Percentiles rank a stretch among this genome's conserved stretches.
Conservation (phyloP, 2,329 filamentous ascomycete species). For the Talaromyces piceae region DNA sequence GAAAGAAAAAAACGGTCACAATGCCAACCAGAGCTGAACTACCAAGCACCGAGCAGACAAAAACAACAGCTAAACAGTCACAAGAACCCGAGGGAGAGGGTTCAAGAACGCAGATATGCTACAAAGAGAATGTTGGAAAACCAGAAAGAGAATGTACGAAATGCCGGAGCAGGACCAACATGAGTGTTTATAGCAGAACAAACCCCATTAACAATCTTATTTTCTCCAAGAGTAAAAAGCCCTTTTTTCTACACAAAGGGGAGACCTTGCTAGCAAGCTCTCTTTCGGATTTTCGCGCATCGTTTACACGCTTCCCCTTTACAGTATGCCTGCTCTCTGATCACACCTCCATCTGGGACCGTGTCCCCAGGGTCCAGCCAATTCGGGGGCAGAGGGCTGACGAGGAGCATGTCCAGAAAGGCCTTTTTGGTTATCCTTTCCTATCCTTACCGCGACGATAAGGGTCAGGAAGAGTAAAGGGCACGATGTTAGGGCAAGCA, state of each 20-base stretch:
- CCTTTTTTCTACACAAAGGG: conserved; percentile 21
- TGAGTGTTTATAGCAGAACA: conserved; percentile 36
- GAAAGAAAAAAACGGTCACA: conserved; percentile 22
- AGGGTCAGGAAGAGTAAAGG: conserved; percentile 29
- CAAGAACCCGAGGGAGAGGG: conserved; percentile 23
- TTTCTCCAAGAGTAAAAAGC: no score
- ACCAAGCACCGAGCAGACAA: conserved; percentile 13
- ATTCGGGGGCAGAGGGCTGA: conserved; percentile 21
- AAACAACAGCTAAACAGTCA: conserved; percentile 22
- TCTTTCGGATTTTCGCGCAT: conserved; percentile 27
- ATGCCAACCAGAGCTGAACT: conserved; percentile 33
- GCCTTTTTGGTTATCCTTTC: conserved; percentile 27
- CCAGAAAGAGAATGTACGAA: conserved; percentile 37
- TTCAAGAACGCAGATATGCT: conserved; percentile 33
- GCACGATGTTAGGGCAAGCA: conserved; percentile 26
- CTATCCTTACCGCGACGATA: conserved; percentile 32
- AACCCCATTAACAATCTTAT: no score
- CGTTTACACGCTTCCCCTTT: conserved; percentile 23
- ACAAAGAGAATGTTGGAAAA: conserved; percentile 37
- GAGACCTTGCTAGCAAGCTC: conserved; percentile 27
- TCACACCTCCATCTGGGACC: conserved; percentile 19
- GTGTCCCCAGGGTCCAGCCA: conserved; percentile 23
- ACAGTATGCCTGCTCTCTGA: conserved; percentile 29
- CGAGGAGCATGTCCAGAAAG: conserved; percentile 22
- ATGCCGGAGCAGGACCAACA: conserved; percentile 29